phyloP scores from a whole-genome alignment of 495 filamentous ascomycete species.

The Thermothielavioides terrestris region DNA sequence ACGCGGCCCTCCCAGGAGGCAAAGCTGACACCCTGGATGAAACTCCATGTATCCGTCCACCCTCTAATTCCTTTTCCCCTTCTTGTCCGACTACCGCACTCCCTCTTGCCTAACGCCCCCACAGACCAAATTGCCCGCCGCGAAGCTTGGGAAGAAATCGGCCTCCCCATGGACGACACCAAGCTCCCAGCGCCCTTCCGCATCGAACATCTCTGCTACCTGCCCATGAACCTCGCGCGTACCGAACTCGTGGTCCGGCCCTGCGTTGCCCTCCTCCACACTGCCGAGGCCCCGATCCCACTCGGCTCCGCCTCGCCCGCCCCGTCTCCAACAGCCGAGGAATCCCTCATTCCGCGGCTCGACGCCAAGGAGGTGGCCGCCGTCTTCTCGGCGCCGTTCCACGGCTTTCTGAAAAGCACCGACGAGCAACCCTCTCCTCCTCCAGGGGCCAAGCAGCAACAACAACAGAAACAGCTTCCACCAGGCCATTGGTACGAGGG shows the following conservation, averaged over 20 bases:
- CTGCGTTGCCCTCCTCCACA: conserved; percentile 74
- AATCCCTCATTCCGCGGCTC: conserved; percentile 63
- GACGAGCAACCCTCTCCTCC: conserved; percentile 36
- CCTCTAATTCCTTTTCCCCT: background rate
- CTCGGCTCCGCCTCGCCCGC: conserved; percentile 1
- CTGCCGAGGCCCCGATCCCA: conserved; percentile 31
- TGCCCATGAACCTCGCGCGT: conserved; percentile 70
- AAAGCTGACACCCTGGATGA: conserved; percentile 43
- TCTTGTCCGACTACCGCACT: background rate
- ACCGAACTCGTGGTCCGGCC: conserved; percentile 77
- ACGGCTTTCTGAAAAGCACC: conserved; percentile 51
- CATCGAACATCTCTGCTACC: conserved; percentile 76
- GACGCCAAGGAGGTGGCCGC: conserved; percentile 82
- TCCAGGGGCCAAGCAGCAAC: background rate
- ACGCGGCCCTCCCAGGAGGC: conserved; percentile 83
- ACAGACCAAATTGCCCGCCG: conserved; percentile 68
- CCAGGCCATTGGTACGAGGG: conserved; percentile 60
- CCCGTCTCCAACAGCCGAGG: conserved; percentile 42
- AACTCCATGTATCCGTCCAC: conserved; percentile 40
- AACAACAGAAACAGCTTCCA: conserved; percentile 23
- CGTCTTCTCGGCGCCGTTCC: conserved; percentile 80
- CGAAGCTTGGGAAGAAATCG: conserved; percentile 88
- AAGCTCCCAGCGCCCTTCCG: conserved; percentile 60
- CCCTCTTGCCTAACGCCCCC: background rate
- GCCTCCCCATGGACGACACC: conserved; percentile 57